phyloP scores from a whole-genome alignment of 371 early-diverging fungal genomes.

The Syncephalastrum sp. region DNA sequence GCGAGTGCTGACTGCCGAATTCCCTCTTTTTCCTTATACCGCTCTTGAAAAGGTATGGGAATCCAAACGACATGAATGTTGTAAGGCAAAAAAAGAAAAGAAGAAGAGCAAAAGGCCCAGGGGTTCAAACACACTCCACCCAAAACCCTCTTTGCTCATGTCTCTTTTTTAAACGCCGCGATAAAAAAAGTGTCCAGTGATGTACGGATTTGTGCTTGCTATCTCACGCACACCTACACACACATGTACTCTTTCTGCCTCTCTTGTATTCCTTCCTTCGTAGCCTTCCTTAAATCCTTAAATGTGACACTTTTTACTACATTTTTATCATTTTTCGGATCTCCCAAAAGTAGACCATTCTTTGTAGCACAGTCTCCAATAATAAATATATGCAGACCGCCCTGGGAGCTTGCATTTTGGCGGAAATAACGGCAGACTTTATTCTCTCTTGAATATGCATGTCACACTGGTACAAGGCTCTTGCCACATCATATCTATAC shows the following conservation, averaged over 20 bases:
- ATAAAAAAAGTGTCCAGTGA: conserved; percentile 1
- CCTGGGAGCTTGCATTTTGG: too few relatives aligned
- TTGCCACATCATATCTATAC: too few relatives aligned
- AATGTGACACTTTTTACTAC: background rate
- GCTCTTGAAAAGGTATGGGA: conserved; percentile 34
- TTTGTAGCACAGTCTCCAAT: too few relatives aligned
- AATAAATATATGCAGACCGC: too few relatives aligned
- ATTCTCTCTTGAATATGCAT: too few relatives aligned
- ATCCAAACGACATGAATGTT: conserved; percentile 22
- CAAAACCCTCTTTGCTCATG: background rate
- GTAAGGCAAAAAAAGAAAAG: conserved; percentile 1
- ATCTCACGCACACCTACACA: background rate
- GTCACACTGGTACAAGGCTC: too few relatives aligned
- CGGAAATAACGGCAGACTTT: too few relatives aligned
- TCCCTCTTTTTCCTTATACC: conserved; percentile 33
- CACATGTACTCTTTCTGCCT: background rate
- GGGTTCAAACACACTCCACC: conserved; percentile 7
- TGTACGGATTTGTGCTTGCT: background rate
- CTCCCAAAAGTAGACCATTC: too few relatives aligned
- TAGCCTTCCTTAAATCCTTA: background rate
- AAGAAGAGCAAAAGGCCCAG: conserved; percentile 3
- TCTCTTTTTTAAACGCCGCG: too few relatives aligned
- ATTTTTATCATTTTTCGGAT: too few relatives aligned
- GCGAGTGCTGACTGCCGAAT: conserved; percentile 5
- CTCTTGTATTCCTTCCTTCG: background rate